phyloP scores from a whole-genome alignment of 768 basidiomycete species.

The Rhodotorula toruloides region DNA sequence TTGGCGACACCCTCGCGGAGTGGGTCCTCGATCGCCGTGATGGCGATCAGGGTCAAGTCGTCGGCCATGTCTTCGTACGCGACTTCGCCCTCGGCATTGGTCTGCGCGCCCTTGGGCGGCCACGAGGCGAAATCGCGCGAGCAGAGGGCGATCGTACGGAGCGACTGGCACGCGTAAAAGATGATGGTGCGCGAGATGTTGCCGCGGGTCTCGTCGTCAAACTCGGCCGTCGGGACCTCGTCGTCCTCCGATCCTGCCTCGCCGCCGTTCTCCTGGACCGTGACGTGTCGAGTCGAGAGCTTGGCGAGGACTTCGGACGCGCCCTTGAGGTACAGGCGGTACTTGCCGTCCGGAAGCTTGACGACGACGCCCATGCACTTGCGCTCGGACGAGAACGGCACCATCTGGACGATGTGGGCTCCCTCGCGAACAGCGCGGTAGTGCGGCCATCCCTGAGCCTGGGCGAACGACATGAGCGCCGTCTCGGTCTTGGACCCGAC shows the following conservation, averaged over 20 bases:
- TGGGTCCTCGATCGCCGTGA: conserved; percentile 94
- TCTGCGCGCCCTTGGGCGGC: conserved; percentile 59
- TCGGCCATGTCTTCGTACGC: conserved; percentile 61
- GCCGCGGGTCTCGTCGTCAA: conserved; percentile 63
- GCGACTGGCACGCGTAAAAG: conserved; percentile 93
- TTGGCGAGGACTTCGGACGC: conserved; percentile 88
- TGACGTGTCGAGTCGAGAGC: conserved; percentile 66
- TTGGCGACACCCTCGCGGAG: conserved; percentile 81
- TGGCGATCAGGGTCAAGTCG: conserved; percentile 77
- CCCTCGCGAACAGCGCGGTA: conserved; percentile 64
- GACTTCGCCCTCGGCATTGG: conserved; percentile 37
- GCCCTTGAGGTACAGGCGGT: conserved; percentile 80
- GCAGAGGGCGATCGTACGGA: conserved; percentile 89
- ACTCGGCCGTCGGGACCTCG: conserved; percentile 51
- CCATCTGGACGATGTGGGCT: conserved; percentile 68
- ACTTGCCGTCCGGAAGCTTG: conserved; percentile 52
- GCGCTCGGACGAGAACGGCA: conserved; percentile 87
- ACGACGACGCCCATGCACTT: conserved; percentile 94
- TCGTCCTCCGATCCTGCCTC: conserved; percentile 34
- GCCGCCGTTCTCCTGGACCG: conserved; percentile 51
- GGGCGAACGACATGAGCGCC: conserved; percentile 77
- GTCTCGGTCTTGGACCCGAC: conserved; percentile 95
- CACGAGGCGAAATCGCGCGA: conserved; percentile 80
- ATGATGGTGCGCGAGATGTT: conserved; percentile 90
- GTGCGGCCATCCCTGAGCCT: conserved; percentile 69